A percentile compares a stretch with the other conserved stretches of the same genome.
These are phyloP conservation scores for Friedmanniomyces endolithicus DNA, from an alignment of 495 filamentous ascomycete species.

Conservation along the genomic window DNA sequence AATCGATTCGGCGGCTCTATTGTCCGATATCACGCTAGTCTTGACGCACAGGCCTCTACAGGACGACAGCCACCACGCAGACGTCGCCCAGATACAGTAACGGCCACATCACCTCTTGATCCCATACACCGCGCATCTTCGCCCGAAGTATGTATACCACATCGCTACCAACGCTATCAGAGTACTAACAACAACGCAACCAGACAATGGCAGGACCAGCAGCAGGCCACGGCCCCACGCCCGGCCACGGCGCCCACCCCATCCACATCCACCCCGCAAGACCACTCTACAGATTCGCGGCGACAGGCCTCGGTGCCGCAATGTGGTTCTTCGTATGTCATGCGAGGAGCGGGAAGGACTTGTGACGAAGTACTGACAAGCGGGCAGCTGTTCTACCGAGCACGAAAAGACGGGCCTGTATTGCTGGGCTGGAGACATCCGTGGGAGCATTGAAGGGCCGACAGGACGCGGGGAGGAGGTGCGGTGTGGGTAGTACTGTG, in stretches of 20 bases:
- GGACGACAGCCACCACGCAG: no score
- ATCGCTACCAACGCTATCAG: no score
- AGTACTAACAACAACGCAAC: not conserved
- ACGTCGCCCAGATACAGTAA: no score
- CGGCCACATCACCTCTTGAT: no score
- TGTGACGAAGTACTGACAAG: not conserved
- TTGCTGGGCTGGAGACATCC: constrained; percentile 92
- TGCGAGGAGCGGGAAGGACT: not conserved
- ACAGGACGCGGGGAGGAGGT: not conserved
- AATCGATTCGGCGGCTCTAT: no score
- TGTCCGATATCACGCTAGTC: no score
- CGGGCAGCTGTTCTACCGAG: constrained; percentile 77
- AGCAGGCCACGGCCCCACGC: constrained; percentile 1
- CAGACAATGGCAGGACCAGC: constrained; percentile 19
- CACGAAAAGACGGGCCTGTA: constrained; percentile 82
- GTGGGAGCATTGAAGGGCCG: constrained; percentile 75
- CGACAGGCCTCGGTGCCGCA: constrained; percentile 75
- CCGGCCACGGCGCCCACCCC: constrained; percentile 44
- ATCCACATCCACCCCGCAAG: constrained; percentile 60
- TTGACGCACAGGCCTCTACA: no score
- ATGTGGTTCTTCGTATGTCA: constrained; percentile 95
- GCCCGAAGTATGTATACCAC: no score
- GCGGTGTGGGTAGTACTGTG: not conserved
- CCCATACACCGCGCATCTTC: no score
- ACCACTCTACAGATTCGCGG: constrained; percentile 69